Conservation (phyloP, 2,329 filamentous ascomycete species). For the Diaporthe sp. region DNA sequence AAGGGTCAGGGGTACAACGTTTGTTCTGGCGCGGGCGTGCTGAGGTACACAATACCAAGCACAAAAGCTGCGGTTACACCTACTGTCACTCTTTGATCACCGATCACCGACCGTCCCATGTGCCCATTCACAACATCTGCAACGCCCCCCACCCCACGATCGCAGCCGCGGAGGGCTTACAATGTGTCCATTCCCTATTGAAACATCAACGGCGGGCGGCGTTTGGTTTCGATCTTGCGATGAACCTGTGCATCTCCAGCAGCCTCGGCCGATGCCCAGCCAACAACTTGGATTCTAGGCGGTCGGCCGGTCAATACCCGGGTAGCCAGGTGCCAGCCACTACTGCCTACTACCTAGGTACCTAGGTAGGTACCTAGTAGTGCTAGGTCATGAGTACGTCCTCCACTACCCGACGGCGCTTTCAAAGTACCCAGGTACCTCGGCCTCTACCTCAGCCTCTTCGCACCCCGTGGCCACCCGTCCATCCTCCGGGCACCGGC, state of each 20-base stretch:
- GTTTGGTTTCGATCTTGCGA: background rate
- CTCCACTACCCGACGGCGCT: background rate
- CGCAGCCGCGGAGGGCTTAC: background rate
- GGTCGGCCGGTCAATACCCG: background rate
- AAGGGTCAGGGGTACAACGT: constrained; percentile 29
- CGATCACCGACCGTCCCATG: constrained; percentile 10
- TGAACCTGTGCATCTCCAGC: background rate
- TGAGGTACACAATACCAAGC: background rate
- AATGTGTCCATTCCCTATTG: background rate
- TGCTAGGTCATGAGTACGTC: too few relatives aligned
- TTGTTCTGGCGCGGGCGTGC: background rate
- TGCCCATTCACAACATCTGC: background rate
- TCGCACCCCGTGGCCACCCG: constrained; percentile 7
- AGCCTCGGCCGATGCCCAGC: constrained; percentile 1
- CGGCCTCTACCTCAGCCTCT: background rate
- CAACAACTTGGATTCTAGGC: background rate
- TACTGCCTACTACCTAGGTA: background rate
- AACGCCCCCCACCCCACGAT: background rate
- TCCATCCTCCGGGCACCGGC: constrained; percentile 1
- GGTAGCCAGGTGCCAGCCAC: background rate
- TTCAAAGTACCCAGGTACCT: constrained; percentile 7
- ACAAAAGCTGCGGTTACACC: background rate
- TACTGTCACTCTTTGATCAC: constrained; percentile 23
- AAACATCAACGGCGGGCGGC: background rate
- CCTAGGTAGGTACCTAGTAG: background rate